Conservation (phyloP, 1,139 yeast species). For the Taphrina deformans region DNA sequence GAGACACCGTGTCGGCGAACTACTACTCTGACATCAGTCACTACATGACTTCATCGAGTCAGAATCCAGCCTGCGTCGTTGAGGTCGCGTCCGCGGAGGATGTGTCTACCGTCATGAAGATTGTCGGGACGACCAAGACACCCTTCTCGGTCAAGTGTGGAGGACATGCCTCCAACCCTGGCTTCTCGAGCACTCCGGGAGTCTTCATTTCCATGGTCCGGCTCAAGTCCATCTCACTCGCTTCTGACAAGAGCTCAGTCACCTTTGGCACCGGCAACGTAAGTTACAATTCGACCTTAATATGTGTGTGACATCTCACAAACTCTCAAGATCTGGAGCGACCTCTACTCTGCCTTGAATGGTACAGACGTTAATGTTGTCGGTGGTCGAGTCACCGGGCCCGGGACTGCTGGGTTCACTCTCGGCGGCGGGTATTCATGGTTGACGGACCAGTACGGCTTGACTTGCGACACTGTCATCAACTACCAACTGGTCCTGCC, state of each 20-base stretch:
- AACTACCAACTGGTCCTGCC: constrained; percentile 17
- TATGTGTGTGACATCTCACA: too few relatives aligned
- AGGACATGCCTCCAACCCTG: constrained; percentile 23
- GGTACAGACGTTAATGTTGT: constrained; percentile 16
- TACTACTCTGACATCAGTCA: constrained; percentile 3
- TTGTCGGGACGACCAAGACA: neutral
- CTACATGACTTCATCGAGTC: constrained; percentile 21
- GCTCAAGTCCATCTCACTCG: constrained; percentile 2
- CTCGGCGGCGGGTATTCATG: constrained; percentile 18
- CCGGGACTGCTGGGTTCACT: constrained; percentile 7
- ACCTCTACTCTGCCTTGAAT: constrained; percentile 2
- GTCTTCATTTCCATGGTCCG: constrained; percentile 23
- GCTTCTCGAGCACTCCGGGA: constrained; percentile 20
- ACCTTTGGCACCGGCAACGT: constrained; percentile 14
- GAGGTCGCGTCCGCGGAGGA: constrained; percentile 23
- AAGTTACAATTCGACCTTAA: too few relatives aligned
- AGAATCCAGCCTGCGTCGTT: constrained; percentile 10
- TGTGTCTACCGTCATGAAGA: constrained; percentile 11
- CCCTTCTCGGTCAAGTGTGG: constrained; percentile 28
- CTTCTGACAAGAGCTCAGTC: constrained; percentile 10
- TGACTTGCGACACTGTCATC: constrained; percentile 15
- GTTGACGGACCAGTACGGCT: constrained; percentile 8
- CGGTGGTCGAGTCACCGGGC: constrained; percentile 14
- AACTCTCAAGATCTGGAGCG: neutral
- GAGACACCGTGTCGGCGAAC: constrained; percentile 1